These are phyloP conservation scores for Penicillium sp. DNA, from an alignment of 2,329 filamentous ascomycete species.

Conservation along the genomic window DNA sequence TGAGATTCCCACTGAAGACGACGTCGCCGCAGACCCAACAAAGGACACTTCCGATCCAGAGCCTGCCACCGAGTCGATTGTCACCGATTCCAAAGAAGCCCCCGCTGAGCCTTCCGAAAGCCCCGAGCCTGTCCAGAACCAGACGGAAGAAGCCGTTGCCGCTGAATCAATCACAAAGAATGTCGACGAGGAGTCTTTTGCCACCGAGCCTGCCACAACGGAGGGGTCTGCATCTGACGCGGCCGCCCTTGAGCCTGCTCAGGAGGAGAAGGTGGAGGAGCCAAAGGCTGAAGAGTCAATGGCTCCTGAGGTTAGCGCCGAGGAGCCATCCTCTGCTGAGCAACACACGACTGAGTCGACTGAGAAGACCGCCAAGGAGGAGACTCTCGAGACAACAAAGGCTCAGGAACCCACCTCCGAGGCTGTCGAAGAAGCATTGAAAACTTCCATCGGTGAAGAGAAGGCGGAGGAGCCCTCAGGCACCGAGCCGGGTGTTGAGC, in stretches of 20 bases:
- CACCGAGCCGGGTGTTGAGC: neutral
- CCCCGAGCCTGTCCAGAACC: no score
- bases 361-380: neutral
- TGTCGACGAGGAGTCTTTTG: slow-evolving; percentile 7
- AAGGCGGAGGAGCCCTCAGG: neutral
- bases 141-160: neutral
- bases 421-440: neutral
- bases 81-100: slow-evolving; percentile 9
- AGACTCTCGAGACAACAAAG: neutral
- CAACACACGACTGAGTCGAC: no score
- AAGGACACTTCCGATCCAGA: slow-evolving; percentile 10
- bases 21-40: slow-evolving; percentile 5
- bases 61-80: slow-evolving; percentile 29
- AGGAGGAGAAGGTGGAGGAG: neutral
- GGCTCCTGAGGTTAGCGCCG: no score
- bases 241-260: neutral
- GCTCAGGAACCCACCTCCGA: neutral
- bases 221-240: slow-evolving; percentile 10
- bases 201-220: neutral
- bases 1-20: slow-evolving; percentile 9
- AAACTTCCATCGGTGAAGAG: neutral
- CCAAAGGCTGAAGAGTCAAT: no score
- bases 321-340: no score
- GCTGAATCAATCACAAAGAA: slow-evolving; percentile 8
- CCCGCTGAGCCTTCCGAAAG: no score